Percentiles rank a stretch among this genome's conserved stretches.
phyloP scores from a whole-genome alignment of 768 basidiomycete genomes.

The Hysterangium stoloniferum region DNA sequence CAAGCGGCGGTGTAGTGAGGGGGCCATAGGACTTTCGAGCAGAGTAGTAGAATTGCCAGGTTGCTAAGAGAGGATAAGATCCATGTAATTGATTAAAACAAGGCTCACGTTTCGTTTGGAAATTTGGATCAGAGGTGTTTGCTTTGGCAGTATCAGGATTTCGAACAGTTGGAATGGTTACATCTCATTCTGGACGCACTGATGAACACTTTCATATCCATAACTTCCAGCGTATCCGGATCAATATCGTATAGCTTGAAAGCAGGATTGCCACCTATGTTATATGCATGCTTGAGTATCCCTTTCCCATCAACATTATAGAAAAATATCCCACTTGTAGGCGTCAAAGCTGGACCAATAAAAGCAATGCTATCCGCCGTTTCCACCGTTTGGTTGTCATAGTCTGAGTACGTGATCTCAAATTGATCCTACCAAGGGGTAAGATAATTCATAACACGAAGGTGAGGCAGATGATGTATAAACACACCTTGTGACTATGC shows the following conservation, averaged over 20 bases:
- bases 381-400: slow-evolving; percentile 33
- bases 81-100: not conserved
- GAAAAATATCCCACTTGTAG: slow-evolving; percentile 33
- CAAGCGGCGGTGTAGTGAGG: slow-evolving; percentile 31
- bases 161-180: not conserved
- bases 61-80: slow-evolving; percentile 29
- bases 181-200: slow-evolving; percentile 27
- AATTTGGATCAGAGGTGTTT: slow-evolving; percentile 34
- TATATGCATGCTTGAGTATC: not conserved
- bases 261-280: slow-evolving; percentile 46
- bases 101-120: slow-evolving; percentile 40
- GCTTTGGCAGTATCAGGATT: slow-evolving; percentile 17
- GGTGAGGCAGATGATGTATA: not conserved
- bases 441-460: not conserved
- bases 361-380: slow-evolving; percentile 41
- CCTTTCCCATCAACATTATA: not conserved
- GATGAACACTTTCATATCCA: slow-evolving; percentile 46
- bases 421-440: slow-evolving; percentile 44
- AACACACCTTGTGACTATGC: slow-evolving; percentile 40
- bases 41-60: slow-evolving; percentile 50
- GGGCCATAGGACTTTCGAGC: slow-evolving; percentile 45
- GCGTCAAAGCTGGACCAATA: slow-evolving; percentile 51
- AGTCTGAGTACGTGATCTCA: slow-evolving; percentile 51
- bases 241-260: slow-evolving; percentile 59
- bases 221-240: slow-evolving; percentile 57